Base-by-base conservation (phyloP, 2,329 filamentous ascomycete species). In the Neospermospora avenae region DNA sequence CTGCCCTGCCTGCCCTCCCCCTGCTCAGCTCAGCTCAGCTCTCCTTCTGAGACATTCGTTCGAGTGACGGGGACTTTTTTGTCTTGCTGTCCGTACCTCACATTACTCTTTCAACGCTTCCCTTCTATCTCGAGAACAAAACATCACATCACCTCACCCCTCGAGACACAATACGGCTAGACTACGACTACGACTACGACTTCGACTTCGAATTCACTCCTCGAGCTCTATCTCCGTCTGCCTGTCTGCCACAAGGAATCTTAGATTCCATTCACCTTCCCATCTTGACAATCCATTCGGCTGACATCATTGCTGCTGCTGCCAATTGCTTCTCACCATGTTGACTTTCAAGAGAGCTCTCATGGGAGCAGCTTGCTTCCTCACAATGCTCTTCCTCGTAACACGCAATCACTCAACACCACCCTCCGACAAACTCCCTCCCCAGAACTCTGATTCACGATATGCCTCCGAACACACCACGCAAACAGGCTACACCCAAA, bases 291-390 rank as follows among this genome's bases (percentile, higher is more conserved):
- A 42, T 45, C n/a, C 39, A 16, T 18, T 7, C 42, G 48, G 37
- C 51, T 46, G 62, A 62, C 41, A 37, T 46, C 46, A 42, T 51
- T 25, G 58, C 60, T 44, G 34, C 48, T 20, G 56, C 60, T 65
- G 57, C 44, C 59, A 58, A 61, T 61, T 58, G 55, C 34, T 60
- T 52, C 58, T 28, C 71, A 77, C 71, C 61, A 96, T 96, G 91
- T 82, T 93, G 73, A 89, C 89, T 70, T 90, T 90, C 72, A 84
- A 86, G 71, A 88, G 89, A 76, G 89, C 89, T 71, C 74, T 96
- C 64, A 77, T 91, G 68, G 82, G 87, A 58, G 89, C 91, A 51
- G 81, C 84, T 68, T 82, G 87, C 72, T 76, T 93, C 65, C 75
- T 93, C 68, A 82, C 84, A 28, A 78, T 90, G 70, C 80, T 93